Base-by-base conservation (phyloP, 306 rosid species). In the Parietaria judaica region DNA sequence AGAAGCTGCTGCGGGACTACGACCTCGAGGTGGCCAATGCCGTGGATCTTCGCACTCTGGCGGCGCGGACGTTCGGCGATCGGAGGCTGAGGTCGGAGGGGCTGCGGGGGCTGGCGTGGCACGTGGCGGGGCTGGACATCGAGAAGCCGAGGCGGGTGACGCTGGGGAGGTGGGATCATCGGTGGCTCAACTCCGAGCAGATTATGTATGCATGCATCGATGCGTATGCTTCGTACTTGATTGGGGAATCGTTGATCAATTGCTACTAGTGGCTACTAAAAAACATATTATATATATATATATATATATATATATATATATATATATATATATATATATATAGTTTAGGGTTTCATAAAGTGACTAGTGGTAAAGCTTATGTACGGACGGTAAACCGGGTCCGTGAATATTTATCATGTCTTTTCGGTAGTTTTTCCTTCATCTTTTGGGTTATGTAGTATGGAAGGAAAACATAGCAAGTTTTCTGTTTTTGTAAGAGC, bases 201-300 rank as follows among this genome's bases (percentile, higher is more conserved):
- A 68, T 81, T 3, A 76, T 55, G 64, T 81, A 81, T 58, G 86
- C 86, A 47, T 75, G 77, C 35, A 6, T 78, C 48, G 86, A 81
- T 64, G 86, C 86, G 11, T 81, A 75, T 36, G 10, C 75, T 15
- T 75, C 86, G 23, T 81, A 43, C 47, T 74, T 72, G 77, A 72
- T 81, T 52, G 83, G 72, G 1, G 67, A 54, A 44, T 6, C 14
- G 15, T 53, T 69, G 54, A 48, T 60, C 11, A 38, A 14, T 41
- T 50, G 50, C 11, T 8, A 46, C 11, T 8, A 46, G 50, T 13
- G 50, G 13, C 50, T 46, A 23, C 31, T 23, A 23, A 23, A 23
- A 23, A 23, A 23, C 31, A 23, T 23, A 23, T 23, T 23, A 23
- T 23, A 23, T 23, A 23, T 2, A 23, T 23, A 23, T n/a, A n/a